Base-by-base conservation (phyloP, 75 land plant genomes). In the Sequoiadendron giganteum region DNA sequence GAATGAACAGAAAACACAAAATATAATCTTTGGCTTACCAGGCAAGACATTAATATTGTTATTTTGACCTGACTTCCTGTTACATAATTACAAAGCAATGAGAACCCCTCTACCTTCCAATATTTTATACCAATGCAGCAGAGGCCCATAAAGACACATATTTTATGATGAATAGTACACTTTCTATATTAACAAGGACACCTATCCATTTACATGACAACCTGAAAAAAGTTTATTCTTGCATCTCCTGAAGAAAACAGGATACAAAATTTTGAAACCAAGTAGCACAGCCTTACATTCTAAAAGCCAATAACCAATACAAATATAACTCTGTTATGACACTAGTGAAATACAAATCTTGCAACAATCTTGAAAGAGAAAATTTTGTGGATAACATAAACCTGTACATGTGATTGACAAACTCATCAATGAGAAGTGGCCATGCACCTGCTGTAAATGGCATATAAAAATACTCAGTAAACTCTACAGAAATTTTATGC, bases 391-490 rank as follows among this genome's bases (percentile, higher is more conserved):
- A 48, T 88, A 40, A 55, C 88, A 70, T 87, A 83, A 86, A 97
- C 99, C 97, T 97, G 90, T 93, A 94, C 95, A 97, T 94, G 83
- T 93, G 92, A 92, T 97, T 97, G 79, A 97, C 99, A 89, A 97
- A 97, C 79, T 97, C 99, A 90, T 97, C 99, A 54, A 97, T 94
- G 15, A 97, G 92, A 80, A 97, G 95, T 52, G 99, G 99, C 99
- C 97, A 97, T 83, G 99, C 97, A 92, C 99, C 99, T 97, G 91
- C 88, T 92, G 32, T 38, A 70, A 47, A 40, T 43, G 34, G 15
- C 13, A 73, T 32, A 73, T 15, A 73, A 34, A 34, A 34, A 73
- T 34, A 65, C 70, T 25, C 28, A 21, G 70, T 65, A 65, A 65
- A 21, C 4, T 65, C 25, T 25, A 65, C 8, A 65, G 70, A 65